Base-by-base conservation (phyloP, 2,329 filamentous ascomycete species). In the Cladosporium sp. region DNA sequence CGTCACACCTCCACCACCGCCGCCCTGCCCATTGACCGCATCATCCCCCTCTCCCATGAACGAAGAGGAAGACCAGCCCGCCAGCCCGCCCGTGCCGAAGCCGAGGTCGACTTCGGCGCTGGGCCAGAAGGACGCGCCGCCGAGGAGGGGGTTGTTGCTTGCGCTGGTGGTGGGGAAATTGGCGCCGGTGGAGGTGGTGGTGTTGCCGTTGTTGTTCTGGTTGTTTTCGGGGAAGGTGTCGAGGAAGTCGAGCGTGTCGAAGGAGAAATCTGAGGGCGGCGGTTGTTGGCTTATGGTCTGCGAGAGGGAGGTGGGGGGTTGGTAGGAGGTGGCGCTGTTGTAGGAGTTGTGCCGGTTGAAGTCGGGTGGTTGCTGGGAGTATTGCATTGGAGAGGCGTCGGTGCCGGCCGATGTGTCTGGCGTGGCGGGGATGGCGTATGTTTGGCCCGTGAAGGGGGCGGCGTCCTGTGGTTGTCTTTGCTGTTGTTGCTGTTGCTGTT, bases 101-200 rank as follows among this genome's bases (percentile, higher is more conserved):
- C 61, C 60, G 11, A 51, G 27, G 29, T 51, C 44, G 39, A 53
- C 13, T 36, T 53, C 43, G 11, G 24, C 45, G 18, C 27, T 41
- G 2, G 45, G 45, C 45, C 45, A 48, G 45, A 48, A 22, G 22
- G 30, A n/a, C n/a, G n/a, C n/a, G n/a, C n/a, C n/a, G 29, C 8
- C n/a, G n/a, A n/a, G n/a, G n/a, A n/a, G n/a, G n/a, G n/a, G n/a
- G n/a, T n/a, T n/a, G 73, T 96, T 96, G 72, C 92, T 97, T 50
- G 92, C 92, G 68, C 88, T 95, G 57, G 97, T 92, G 57, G 65
- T 67, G 30, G 64, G 58, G 52, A 68, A 68, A 50, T 65, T 80
- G 77, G n/a, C 43, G 27, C 43, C 43, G 18, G 17, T 27, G 17
- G 24, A 43, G 9, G 37, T 32, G 9, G 24, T 38, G 17, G 18